Base-by-base conservation (phyloP, 2,329 filamentous ascomycete genomes). In the Fusarium sambucinum region DNA sequence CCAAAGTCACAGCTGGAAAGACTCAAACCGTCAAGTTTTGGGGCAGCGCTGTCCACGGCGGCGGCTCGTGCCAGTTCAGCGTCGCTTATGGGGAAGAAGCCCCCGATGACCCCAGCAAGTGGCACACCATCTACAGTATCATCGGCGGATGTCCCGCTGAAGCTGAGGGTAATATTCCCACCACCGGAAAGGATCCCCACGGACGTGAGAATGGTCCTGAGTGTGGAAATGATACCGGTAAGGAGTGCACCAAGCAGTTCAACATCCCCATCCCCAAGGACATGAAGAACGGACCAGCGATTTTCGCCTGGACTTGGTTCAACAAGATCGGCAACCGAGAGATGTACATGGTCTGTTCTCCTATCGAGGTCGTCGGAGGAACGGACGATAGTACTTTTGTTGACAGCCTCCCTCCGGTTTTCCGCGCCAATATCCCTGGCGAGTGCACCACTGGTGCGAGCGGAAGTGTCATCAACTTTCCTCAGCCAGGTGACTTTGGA, bases 331-430 rank as follows among this genome's bases (percentile, higher is more conserved):
- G 92, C 17, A 94, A 94, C 79, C 85, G 92, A 30, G 92, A 95
- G 77, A 92, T 92, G 87, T 96, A 96, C 85, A 93, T 93, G 90
- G 92, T 92, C 79, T 96, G 92, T 75, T 91, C 92, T 2, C 83
- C 86, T 44, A 86, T 94, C 70, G 87, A 86, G 59, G 88, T 94
- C 70, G 78, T 77, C 37, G 78, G 78, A 14, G 78, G 79, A 29
- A 74, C 75, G 37, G 72, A 68, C 47, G 78, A 75, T 37, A 61
- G 52, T 9, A 21, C 47, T 1, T 75, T 71, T 21, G 59, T 68
- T 1, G 64, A 74, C 8, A 47, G 32, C 6, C 62, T 75, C 0
- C 73, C 73, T 17, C 32, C 60, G 12, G 41, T 73, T 10, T 75
- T 75, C 58, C 56, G 54, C 2, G 73, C 73, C 42, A 75, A 75